Percentiles rank a stretch among this genome's conserved stretches.
Conservation (phyloP, 345 rosid genomes). For the Gossypium thurberi region DNA sequence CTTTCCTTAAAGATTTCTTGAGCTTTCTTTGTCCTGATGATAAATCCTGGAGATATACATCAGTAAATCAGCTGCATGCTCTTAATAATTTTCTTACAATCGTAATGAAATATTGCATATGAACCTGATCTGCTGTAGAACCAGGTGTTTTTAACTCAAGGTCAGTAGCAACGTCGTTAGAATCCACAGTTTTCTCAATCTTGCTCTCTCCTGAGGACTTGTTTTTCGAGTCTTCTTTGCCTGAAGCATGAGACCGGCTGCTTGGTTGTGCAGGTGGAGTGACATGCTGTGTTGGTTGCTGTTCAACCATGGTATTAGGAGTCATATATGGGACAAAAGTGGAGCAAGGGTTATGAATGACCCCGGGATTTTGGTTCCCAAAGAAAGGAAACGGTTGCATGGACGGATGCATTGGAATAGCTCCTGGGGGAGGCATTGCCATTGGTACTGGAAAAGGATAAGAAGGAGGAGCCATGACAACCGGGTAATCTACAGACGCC, state of each 20-base stretch:
- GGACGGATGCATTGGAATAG: conserved; percentile 81
- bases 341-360: conserved; percentile 58
- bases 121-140: conserved; percentile 62
- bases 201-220: conserved; percentile 57
- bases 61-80: not conserved
- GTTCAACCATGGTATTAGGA: conserved; percentile 53
- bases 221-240: conserved; percentile 41
- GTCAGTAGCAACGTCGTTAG: conserved; percentile 67
- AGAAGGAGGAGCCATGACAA: conserved; percentile 68
- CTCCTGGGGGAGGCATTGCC: conserved; percentile 59
- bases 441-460: conserved; percentile 68
- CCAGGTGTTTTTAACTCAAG: conserved; percentile 90
- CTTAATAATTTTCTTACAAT: not conserved
- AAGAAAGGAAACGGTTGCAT: conserved; percentile 68
- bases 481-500: conserved; percentile 61
- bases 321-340: conserved; percentile 62
- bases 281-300: conserved; percentile 39
- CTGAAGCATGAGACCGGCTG: conserved; percentile 30
- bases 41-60: conserved; percentile 39
- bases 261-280: conserved; percentile 36
- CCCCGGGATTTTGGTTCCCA: conserved; percentile 64
- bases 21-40: conserved; percentile 42
- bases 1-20: conserved; percentile 38
- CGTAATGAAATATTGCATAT: conserved; percentile 4
- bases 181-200: conserved; percentile 43